These are phyloP conservation scores for Plasmodium blacklocki DNA, from an alignment of 169 alveolate species.

Conservation along the genomic window DNA sequence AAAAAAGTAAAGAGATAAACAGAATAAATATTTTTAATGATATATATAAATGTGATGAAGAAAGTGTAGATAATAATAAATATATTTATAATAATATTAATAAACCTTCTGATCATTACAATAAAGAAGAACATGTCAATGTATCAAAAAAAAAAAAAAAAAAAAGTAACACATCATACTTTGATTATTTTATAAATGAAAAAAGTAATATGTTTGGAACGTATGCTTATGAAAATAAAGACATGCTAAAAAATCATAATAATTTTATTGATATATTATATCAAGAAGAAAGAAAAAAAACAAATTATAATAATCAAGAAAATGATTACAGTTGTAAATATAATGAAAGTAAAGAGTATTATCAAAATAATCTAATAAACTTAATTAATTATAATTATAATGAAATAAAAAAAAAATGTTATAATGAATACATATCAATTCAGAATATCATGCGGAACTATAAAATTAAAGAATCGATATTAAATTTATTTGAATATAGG, in stretches of 20 bases:
- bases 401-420: background rate
- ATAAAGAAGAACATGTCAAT: too few relatives aligned
- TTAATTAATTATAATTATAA: too few relatives aligned
- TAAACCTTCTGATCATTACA: too few relatives aligned
- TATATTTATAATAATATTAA: too few relatives aligned
- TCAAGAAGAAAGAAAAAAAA: constrained; percentile 28
- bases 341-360: background rate
- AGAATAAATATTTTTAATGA: too few relatives aligned
- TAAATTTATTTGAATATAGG: constrained; percentile 31
- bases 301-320: background rate
- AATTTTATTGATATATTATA: constrained; percentile 27
- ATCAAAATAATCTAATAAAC: background rate
- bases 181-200: background rate
- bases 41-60: background rate
- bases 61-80: background rate
- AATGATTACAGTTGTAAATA: background rate
- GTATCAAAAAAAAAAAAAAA: background rate
- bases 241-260: constrained; percentile 18
- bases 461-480: constrained; percentile 35
- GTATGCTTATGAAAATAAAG: background rate
- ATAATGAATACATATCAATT: constrained; percentile 31
- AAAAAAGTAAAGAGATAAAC: constrained; percentile 4
- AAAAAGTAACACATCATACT: background rate
- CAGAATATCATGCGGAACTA: constrained; percentile 15
- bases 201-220: background rate